These are phyloP conservation scores for Stachybotrys echinatus DNA, from an alignment of 2,329 filamentous ascomycete genomes.

Conservation along the genomic window DNA sequence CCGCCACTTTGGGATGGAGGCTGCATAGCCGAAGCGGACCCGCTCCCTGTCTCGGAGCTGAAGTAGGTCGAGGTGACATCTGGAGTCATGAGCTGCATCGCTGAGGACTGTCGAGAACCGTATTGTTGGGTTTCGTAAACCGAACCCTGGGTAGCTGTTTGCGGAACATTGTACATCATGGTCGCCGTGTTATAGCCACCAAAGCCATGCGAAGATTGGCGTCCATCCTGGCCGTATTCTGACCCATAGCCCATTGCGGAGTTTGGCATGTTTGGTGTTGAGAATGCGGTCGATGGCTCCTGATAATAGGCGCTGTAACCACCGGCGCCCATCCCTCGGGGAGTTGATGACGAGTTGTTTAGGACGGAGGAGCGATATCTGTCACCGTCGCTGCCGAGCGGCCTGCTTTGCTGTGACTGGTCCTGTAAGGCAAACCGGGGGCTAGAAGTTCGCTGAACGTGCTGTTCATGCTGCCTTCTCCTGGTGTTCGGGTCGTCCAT, in stretches of 20 bases:
- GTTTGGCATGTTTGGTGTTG: conserved; percentile 51
- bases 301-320: conserved; percentile 57
- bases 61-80: conserved; percentile 66
- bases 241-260: conserved; percentile 53
- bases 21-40: conserved; percentile 50
- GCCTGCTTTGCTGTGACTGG: conserved; percentile 38
- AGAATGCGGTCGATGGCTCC: conserved; percentile 45
- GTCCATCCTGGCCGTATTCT: conserved; percentile 60
- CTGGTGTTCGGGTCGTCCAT: conserved; percentile 77
- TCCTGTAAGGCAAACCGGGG: conserved; percentile 48
- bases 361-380: conserved; percentile 45
- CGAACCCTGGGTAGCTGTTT: conserved; percentile 54
- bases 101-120: conserved; percentile 68
- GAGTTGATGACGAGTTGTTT: conserved; percentile 41
- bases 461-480: conserved; percentile 70
- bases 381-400: conserved; percentile 27
- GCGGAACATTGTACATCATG: conserved; percentile 76
- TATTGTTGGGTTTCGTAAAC: conserved; percentile 77
- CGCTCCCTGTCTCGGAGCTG: conserved; percentile 31
- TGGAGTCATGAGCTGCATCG: conserved; percentile 61
- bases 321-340: conserved; percentile 49
- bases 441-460: conserved; percentile 56
- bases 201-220: conserved; percentile 50
- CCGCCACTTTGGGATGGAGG: conserved; percentile 42
- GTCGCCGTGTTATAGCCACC: conserved; percentile 56